A percentile compares a stretch with the other conserved stretches of the same genome.
phyloP scores from a whole-genome alignment of 1,284 basidiomycete species.

The Boletellus sp. region DNA sequence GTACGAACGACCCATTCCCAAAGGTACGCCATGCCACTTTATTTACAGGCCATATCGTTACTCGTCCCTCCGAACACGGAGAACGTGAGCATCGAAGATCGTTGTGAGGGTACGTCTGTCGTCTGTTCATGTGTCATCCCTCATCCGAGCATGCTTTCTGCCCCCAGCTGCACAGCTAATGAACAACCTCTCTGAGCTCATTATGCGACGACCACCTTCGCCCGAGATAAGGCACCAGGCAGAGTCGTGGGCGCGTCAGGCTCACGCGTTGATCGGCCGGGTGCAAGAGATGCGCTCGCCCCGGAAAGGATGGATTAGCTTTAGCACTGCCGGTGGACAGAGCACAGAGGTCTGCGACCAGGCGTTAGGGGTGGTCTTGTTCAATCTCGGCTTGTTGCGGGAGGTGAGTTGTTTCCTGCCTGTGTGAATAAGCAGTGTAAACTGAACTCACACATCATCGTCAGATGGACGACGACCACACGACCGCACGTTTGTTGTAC shows the following conservation, averaged over 20 bases:
- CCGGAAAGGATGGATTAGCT: slow-evolving; percentile 28
- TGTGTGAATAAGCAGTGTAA: not conserved
- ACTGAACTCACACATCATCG: not conserved
- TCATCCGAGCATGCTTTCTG: not conserved
- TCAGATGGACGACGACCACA: slow-evolving; percentile 51
- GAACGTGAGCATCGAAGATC: slow-evolving; percentile 43
- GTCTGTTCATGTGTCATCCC: not conserved
- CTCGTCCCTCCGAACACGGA: slow-evolving; percentile 51
- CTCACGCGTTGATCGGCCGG: slow-evolving; percentile 46
- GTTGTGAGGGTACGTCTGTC: slow-evolving; percentile 50
- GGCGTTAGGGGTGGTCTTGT: slow-evolving; percentile 56
- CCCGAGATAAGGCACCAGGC: slow-evolving; percentile 51
- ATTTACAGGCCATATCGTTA: slow-evolving; percentile 63
- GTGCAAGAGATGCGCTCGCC: slow-evolving; percentile 22
- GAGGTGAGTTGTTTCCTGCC: slow-evolving; percentile 35
- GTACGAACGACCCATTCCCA: not conserved
- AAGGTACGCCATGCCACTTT: slow-evolving; percentile 65
- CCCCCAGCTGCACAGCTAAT: slow-evolving; percentile 65
- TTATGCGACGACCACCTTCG: slow-evolving; percentile 47
- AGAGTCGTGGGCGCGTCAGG: slow-evolving; percentile 59
- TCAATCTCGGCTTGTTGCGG: slow-evolving; percentile 53
- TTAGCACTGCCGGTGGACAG: not conserved
- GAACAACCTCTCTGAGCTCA: slow-evolving; percentile 62
- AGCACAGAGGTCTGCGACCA: slow-evolving; percentile 46
- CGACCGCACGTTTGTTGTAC: slow-evolving; percentile 45